phyloP scores from a whole-genome alignment of 1,284 basidiomycete genomes.

The Ceratobasidium theobromae region DNA sequence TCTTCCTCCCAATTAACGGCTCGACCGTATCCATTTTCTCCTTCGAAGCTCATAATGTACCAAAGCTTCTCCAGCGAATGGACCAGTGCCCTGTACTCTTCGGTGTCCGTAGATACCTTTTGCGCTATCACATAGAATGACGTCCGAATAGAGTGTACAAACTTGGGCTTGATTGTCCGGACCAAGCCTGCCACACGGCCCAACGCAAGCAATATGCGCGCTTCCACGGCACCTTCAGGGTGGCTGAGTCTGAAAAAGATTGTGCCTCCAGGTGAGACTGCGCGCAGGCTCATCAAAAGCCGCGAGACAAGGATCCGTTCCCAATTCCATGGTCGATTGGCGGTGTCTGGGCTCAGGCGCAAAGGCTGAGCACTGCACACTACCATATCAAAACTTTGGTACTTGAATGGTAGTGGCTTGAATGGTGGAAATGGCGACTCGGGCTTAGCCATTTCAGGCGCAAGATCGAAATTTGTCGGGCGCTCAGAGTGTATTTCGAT shows the following conservation, averaged over 20 bases:
- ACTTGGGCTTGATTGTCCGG: constrained; percentile 40
- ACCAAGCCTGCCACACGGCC: constrained; percentile 33
- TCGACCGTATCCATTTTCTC: constrained; percentile 12
- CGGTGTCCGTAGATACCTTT: constrained; percentile 7
- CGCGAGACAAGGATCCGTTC: constrained; percentile 42
- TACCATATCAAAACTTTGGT: constrained; percentile 41
- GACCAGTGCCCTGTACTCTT: not conserved
- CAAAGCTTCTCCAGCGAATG: not conserved
- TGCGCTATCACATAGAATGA: constrained; percentile 43
- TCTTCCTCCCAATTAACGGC: constrained; percentile 1
- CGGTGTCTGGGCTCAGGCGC: constrained; percentile 37
- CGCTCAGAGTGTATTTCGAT: not conserved
- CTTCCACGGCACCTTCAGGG: constrained; percentile 41
- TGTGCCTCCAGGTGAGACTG: constrained; percentile 41
- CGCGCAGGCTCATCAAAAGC: constrained; percentile 42
- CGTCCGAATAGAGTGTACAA: constrained; percentile 40
- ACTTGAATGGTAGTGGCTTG: constrained; percentile 12
- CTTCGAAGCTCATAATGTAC: constrained; percentile 22
- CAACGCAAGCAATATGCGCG: constrained; percentile 42
- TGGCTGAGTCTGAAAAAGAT: constrained; percentile 44
- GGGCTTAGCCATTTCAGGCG: constrained; percentile 1
- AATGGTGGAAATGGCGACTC: not conserved
- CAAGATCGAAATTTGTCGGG: constrained; percentile 22
- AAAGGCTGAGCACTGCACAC: constrained; percentile 45
- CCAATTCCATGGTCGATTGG: constrained; percentile 36